phyloP scores from a whole-genome alignment of 139 green algal genomes.

The Chlamydomonas eustigma region DNA sequence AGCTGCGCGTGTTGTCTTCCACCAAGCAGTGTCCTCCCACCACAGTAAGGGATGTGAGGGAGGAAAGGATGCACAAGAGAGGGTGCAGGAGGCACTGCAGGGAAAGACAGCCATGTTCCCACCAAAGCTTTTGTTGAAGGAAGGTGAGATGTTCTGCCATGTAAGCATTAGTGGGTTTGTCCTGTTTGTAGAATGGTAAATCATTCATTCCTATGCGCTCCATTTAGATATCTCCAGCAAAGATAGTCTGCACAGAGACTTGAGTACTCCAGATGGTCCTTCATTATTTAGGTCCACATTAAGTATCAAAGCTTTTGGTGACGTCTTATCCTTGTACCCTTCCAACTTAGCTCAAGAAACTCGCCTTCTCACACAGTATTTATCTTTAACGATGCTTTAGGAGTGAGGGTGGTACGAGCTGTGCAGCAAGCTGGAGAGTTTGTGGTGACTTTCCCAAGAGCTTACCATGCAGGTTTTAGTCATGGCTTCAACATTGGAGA shows the following conservation, averaged over 20 bases:
- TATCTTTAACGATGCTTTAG: background rate
- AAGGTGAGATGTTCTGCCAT: no score
- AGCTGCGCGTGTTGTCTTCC: background rate
- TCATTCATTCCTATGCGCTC: no score
- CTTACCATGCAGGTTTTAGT: slow-evolving; percentile 83
- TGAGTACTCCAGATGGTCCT: no score
- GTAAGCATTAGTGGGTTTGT: no score
- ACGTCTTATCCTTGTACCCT: no score
- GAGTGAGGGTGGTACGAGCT: slow-evolving; percentile 8
- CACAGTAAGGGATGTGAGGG: no score
- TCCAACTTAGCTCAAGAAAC: no score
- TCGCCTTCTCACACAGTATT: background rate
- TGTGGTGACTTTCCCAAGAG: slow-evolving; percentile 81
- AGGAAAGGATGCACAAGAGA: background rate
- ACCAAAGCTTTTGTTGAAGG: slow-evolving; percentile 48
- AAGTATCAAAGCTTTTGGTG: background rate
- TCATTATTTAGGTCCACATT: background rate
- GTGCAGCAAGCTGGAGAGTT: slow-evolving; percentile 67
- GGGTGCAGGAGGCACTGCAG: slow-evolving; percentile 24
- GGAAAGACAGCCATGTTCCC: slow-evolving; percentile 72
- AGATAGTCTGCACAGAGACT: no score
- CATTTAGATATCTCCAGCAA: no score
- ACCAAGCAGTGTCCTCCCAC: background rate
- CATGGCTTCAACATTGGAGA: slow-evolving; percentile 84
- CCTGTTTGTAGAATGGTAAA: no score